phyloP scores from a whole-genome alignment of 352 stramenopile genomes.

The Phytophthora brassicae region DNA sequence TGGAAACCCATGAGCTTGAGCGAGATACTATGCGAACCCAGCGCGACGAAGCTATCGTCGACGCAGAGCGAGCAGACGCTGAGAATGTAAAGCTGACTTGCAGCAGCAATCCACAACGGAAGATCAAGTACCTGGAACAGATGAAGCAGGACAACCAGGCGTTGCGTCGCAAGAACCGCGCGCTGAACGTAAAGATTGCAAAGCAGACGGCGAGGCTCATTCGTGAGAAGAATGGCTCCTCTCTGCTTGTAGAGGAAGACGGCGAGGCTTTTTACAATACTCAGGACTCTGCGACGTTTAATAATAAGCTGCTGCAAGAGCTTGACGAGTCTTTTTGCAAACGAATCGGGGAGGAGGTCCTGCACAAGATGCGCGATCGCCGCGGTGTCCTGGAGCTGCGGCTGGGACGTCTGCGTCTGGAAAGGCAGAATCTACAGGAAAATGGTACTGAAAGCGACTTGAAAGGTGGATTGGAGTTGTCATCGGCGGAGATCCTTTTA shows the following conservation, averaged over 20 bases:
- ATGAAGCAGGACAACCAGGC: constrained; percentile 69
- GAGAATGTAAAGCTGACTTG: constrained; percentile 59
- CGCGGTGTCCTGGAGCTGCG: constrained; percentile 53
- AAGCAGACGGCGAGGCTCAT: constrained; percentile 16
- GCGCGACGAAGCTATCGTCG: constrained; percentile 59
- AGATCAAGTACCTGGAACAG: constrained; percentile 73
- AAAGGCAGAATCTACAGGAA: constrained; percentile 27
- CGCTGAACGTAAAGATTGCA: constrained; percentile 51
- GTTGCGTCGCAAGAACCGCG: constrained; percentile 53
- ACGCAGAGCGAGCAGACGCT: constrained; percentile 54
- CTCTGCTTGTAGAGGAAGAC: constrained; percentile 6
- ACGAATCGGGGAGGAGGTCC: constrained; percentile 39
- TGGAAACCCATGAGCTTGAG: constrained; percentile 61
- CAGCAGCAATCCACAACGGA: constrained; percentile 67
- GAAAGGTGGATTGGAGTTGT: constrained; percentile 9
- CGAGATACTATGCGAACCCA: constrained; percentile 48
- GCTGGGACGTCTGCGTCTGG: constrained; percentile 46
- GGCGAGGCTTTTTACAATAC: constrained; percentile 1
- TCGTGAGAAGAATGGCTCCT: constrained; percentile 25
- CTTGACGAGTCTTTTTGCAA: constrained; percentile 26
- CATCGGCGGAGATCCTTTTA: not conserved
- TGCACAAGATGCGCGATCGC: constrained; percentile 52
- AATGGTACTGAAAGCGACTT: not conserved
- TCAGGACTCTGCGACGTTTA: constrained; percentile 12
- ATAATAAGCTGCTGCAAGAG: constrained; percentile 23